A percentile compares a stretch with the other conserved stretches of the same genome.
Conservation (phyloP, 352 stramenopile genomes). For the Paralagenidium karlingii region DNA sequence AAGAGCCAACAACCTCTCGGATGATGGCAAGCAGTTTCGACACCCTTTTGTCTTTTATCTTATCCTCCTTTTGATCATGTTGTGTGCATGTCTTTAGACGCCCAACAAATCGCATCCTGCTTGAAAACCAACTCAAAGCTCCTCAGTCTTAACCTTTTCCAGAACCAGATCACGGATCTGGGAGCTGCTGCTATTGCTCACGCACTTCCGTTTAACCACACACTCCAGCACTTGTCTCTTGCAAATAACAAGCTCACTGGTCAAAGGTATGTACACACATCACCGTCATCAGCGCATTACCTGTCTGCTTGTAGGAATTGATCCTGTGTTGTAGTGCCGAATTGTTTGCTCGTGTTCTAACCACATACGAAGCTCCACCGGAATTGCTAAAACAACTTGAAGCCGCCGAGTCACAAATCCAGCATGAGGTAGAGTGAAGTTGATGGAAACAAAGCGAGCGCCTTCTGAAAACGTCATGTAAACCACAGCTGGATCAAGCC, state of each 20-base stretch:
- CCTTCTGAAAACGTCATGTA: too few species aligned
- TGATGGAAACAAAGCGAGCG: too few species aligned
- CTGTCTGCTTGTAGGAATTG: not conserved
- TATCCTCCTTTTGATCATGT: not conserved
- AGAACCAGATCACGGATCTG: conserved; percentile 40
- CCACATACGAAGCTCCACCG: conserved; percentile 35
- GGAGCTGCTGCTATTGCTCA: conserved; percentile 38
- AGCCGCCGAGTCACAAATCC: conserved; percentile 50
- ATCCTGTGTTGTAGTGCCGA: conserved; percentile 12
- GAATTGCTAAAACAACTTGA: conserved; percentile 37
- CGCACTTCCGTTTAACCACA: conserved; percentile 37
- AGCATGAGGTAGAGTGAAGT: conserved; percentile 23
- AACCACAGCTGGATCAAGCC: conserved; percentile 35
- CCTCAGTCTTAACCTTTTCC: conserved; percentile 54
- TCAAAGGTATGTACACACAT: conserved; percentile 14
- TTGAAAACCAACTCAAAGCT: conserved; percentile 35
- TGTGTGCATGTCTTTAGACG: conserved; percentile 14
- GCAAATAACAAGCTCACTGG: conserved; percentile 43
- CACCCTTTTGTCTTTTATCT: not conserved
- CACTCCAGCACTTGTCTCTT: conserved; percentile 48
- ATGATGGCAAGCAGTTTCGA: too few species aligned
- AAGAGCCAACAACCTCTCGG: conserved; percentile 51
- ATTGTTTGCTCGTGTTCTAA: conserved; percentile 21
- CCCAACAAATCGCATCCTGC: conserved; percentile 17
- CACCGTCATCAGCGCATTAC: not conserved